Evolutionary conservation across 2,329 filamentous ascomycete species (phyloP), one percentile per base, ranked within the genome.

Genomic region (Paraconiothyrium sp.): DNA sequence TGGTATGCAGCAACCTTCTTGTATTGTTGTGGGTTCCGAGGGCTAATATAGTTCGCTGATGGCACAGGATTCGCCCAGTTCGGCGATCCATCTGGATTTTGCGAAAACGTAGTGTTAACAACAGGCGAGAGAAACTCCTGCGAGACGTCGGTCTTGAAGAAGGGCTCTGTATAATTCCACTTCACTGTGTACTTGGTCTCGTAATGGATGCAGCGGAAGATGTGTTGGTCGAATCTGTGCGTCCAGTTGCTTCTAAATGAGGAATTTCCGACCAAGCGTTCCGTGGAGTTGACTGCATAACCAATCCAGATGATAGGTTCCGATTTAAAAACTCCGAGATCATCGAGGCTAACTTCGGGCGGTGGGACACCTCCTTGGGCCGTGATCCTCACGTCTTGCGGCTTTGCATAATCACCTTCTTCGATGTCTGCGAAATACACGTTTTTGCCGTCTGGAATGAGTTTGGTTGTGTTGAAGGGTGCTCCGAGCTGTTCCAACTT

Each of bases 241-340:
- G 67, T 74, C 77, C 76, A 78, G 13, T 61, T 72, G 4, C 44
- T 54, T 9, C 59, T 64, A 11, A 68, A 68, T 0, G 72, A 68
- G 5, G 74, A 72, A 13, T 72, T 65, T 0, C 58, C 9, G 1
- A 67, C 47, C 2, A 75, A 47, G n/a, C 50, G 49, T 20, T 72
- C 62, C 0, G 66, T 72, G 0, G 75, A 73, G 48, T 78, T 73
- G 32, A 69, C 58, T 1, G 73, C 67, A 44, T 73, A 74, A 0
- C 77, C 76, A 27, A 79, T 72, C 77, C 77, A 79, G 1, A 78
- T 59, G 3, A 76, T 64, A 6, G 77, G 76, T 54, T 79, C 76
- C 0, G 68, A 59, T 52, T 75, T 76, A 61, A 79, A 76, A 1
- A 69, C 62, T 9, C 75, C 75, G 1, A 76, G 55, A 5, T 74